Conservation (phyloP, 768 basidiomycete genomes). For the Rhizopogon vesiculosus region DNA sequence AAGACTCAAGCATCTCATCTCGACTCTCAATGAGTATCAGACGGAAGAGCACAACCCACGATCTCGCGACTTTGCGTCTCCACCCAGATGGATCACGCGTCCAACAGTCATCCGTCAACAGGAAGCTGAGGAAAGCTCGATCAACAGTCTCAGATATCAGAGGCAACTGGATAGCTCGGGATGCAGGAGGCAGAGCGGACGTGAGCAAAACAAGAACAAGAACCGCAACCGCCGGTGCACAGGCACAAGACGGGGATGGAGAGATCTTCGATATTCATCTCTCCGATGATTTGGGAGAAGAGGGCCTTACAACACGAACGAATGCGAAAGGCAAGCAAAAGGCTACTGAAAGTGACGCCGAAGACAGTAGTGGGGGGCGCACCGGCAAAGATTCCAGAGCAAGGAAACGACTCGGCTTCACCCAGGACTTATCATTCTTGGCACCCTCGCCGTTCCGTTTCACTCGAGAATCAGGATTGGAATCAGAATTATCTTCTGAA, state of each 20-base stretch:
- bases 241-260: constrained; percentile 20
- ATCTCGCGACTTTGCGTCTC: constrained; percentile 59
- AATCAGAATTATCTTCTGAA: neutral
- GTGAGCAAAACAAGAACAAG: constrained; percentile 37
- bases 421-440: constrained; percentile 51
- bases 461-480: constrained; percentile 5
- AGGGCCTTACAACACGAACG: constrained; percentile 4
- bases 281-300: constrained; percentile 15
- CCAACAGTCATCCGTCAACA: constrained; percentile 35
- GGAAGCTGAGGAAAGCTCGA: constrained; percentile 28
- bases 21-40: constrained; percentile 24
- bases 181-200: constrained; percentile 51
- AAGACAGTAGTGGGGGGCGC: constrained; percentile 6
- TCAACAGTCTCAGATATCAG: constrained; percentile 39
- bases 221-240: constrained; percentile 9
- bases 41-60: constrained; percentile 53
- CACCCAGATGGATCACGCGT: constrained; percentile 64
- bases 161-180: constrained; percentile 63
- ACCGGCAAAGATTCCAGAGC: constrained; percentile 18
- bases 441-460: constrained; percentile 24
- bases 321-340: constrained; percentile 22
- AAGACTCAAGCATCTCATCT: neutral
- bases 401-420: constrained; percentile 42
- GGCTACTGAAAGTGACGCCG: constrained; percentile 9
- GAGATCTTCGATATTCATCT: constrained; percentile 16